phyloP scores from a whole-genome alignment of 371 early-diverging fungal genomes.

The Lichtheimia corymbifera region DNA sequence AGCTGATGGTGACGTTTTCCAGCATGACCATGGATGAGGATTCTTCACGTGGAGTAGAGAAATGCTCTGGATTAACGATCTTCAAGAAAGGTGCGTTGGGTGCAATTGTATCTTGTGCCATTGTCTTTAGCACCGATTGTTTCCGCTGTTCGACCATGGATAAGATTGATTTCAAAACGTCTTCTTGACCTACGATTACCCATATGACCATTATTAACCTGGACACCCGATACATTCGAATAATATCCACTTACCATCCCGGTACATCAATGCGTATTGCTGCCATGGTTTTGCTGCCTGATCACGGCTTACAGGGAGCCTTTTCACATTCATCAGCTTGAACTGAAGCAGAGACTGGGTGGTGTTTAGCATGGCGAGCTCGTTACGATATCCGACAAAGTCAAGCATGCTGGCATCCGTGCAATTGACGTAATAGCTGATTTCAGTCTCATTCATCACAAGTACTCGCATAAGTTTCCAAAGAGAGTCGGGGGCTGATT shows the following conservation, averaged over 20 bases:
- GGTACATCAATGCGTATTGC: constrained; percentile 50
- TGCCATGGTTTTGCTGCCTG: constrained; percentile 31
- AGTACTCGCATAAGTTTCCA: constrained; percentile 60
- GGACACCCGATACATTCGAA: too few species aligned
- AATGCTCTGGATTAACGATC: constrained; percentile 28
- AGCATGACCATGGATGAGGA: constrained; percentile 10
- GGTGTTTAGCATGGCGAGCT: constrained; percentile 51
- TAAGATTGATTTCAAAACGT: constrained; percentile 22
- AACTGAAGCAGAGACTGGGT: constrained; percentile 29
- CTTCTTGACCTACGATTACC: constrained; percentile 26
- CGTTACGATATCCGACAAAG: constrained; percentile 54
- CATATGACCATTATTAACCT: not conserved
- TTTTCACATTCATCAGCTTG: constrained; percentile 28
- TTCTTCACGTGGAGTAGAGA: not conserved
- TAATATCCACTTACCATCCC: constrained; percentile 34
- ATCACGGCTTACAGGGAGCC: constrained; percentile 12
- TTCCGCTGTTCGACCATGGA: constrained; percentile 27
- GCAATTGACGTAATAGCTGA: constrained; percentile 22
- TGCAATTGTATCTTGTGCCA: constrained; percentile 28
- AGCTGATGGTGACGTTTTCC: constrained; percentile 30
- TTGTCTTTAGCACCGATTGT: constrained; percentile 18
- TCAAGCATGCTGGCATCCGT: constrained; percentile 23
- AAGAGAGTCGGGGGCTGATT: constrained; percentile 42
- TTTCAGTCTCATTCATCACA: constrained; percentile 61
- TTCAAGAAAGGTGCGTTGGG: constrained; percentile 32